Evolutionary conservation across 1,139 yeast species (phyloP).

Genomic region (Protomyces lactucae-debilis): DNA sequence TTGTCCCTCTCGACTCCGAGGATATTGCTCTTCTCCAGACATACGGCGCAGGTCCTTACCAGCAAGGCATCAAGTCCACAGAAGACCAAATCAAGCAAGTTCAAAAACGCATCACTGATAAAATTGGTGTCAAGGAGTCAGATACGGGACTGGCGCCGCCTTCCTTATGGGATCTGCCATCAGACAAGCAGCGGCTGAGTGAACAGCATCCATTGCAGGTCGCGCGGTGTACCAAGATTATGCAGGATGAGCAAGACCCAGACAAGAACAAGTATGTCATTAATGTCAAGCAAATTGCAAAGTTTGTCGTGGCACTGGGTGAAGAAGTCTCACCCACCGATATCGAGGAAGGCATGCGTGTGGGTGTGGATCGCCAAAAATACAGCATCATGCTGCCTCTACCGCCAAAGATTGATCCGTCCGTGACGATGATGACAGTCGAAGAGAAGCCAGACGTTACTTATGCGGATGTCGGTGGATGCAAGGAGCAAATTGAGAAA

Average conservation of each 20-base stretch:
- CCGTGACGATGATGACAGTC: slow-evolving; percentile 99
- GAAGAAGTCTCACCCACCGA: slow-evolving; percentile 97
- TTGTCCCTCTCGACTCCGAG: slow-evolving; percentile 85
- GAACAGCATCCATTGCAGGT: slow-evolving; percentile 96
- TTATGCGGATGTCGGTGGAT: slow-evolving; percentile 89
- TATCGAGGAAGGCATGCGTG: slow-evolving; percentile 99
- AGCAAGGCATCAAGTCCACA: slow-evolving; percentile 66
- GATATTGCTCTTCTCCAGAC: slow-evolving; percentile 96
- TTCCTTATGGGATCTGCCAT: slow-evolving; percentile 94
- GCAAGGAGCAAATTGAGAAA: slow-evolving; percentile 96
- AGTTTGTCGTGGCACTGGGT: slow-evolving; percentile 87
- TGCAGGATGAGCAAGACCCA: slow-evolving; percentile 57
- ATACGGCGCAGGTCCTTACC: slow-evolving; percentile 96
- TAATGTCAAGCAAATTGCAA: slow-evolving; percentile 95
- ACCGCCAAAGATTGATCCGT: slow-evolving; percentile 96
- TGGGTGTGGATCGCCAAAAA: slow-evolving; percentile 95
- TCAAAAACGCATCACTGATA: slow-evolving; percentile 84
- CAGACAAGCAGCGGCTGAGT: slow-evolving; percentile 87
- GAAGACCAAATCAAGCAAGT: slow-evolving; percentile 81
- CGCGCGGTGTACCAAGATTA: slow-evolving; percentile 96
- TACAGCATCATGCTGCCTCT: slow-evolving; percentile 94
- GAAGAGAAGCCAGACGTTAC: slow-evolving; percentile 93
- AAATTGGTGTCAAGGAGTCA: slow-evolving; percentile 72
- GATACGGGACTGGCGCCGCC: slow-evolving; percentile 96
- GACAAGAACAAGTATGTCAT: slow-evolving; percentile 89